Evolutionary conservation across 495 filamentous ascomycete species (phyloP).

Genomic region (Aspergillus indologenus): DNA sequence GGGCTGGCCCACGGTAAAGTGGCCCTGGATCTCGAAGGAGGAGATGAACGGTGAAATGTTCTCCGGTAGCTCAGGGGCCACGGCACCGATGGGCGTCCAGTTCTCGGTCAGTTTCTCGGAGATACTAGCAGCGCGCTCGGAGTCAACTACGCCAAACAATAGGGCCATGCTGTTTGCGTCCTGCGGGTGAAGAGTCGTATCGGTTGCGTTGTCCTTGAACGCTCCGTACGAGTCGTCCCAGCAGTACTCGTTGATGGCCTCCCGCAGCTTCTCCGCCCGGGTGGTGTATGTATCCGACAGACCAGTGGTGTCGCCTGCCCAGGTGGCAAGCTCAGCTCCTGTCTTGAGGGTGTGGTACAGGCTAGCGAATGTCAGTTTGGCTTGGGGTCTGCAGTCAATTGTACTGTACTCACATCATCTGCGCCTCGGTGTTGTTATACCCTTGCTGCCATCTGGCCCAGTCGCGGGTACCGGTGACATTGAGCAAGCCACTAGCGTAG

Average conservation of each 20-base stretch:
- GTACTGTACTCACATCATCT: conserved; percentile 47
- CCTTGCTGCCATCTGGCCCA: conserved; percentile 56
- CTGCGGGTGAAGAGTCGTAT: conserved; percentile 47
- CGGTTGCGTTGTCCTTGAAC: conserved; percentile 55
- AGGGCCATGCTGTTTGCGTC: conserved; percentile 52
- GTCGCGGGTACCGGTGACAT: conserved; percentile 54
- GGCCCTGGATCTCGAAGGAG: conserved; percentile 59
- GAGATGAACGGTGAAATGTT: conserved; percentile 61
- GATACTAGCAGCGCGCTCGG: conserved; percentile 33
- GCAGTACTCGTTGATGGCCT: conserved; percentile 45
- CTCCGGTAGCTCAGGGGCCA: conserved; percentile 54
- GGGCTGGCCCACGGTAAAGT: conserved; percentile 45
- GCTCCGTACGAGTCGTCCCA: conserved; percentile 51
- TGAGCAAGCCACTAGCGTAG: conserved; percentile 46
- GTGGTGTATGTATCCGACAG: conserved; percentile 42
- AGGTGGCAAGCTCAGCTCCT: conserved; percentile 48
- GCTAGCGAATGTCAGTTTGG: conserved; percentile 20
- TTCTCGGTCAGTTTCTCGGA: conserved; percentile 47
- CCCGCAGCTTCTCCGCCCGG: conserved; percentile 36
- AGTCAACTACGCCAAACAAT: conserved; percentile 35
- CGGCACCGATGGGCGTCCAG: conserved; percentile 59
- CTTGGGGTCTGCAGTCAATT: not conserved
- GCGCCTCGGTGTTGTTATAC: conserved; percentile 52
- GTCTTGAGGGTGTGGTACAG: conserved; percentile 52
- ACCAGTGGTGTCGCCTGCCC: conserved; percentile 43